phyloP scores from a whole-genome alignment of 768 basidiomycete genomes.

The Sporobolomyces pararoseus region DNA sequence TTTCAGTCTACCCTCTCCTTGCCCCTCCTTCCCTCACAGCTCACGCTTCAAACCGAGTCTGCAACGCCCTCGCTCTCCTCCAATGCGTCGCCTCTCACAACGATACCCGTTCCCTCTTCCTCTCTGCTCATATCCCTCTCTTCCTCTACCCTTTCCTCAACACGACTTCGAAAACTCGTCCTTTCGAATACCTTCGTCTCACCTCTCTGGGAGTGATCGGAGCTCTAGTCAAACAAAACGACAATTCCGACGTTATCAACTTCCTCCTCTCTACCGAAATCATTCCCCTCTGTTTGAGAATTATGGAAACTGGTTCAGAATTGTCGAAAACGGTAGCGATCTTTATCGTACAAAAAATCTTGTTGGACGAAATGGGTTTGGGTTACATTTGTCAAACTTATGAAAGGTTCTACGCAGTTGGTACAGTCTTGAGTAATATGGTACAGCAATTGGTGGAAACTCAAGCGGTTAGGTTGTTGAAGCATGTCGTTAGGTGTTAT shows the following conservation, averaged over 20 bases:
- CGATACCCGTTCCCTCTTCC: slow-evolving; percentile 89
- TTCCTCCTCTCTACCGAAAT: slow-evolving; percentile 99
- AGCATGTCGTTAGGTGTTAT: slow-evolving; percentile 98
- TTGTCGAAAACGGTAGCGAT: slow-evolving; percentile 98
- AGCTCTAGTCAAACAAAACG: slow-evolving; percentile 99
- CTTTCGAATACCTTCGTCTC: slow-evolving; percentile 97
- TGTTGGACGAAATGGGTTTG: slow-evolving; percentile 93
- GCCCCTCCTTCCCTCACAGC: slow-evolving; percentile 94
- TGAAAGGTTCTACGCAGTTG: slow-evolving; percentile 97
- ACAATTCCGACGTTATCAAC: slow-evolving; percentile 97
- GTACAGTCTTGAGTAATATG: slow-evolving; percentile 97
- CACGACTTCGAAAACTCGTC: slow-evolving; percentile 97
- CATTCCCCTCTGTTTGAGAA: slow-evolving; percentile 95
- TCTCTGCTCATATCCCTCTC: slow-evolving; percentile 91
- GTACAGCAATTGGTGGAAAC: slow-evolving; percentile 96
- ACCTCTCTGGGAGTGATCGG: slow-evolving; percentile 99
- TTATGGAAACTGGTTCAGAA: slow-evolving; percentile 99
- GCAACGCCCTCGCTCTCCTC: slow-evolving; percentile 93
- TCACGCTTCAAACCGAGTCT: slow-evolving; percentile 95
- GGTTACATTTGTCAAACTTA: slow-evolving; percentile 99
- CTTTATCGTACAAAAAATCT: slow-evolving; percentile 94
- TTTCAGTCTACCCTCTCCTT: slow-evolving; percentile 92
- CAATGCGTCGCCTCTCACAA: slow-evolving; percentile 98
- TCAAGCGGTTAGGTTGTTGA: slow-evolving; percentile 89
- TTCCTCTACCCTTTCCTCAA: slow-evolving; percentile 96